Evolutionary conservation across 1,284 basidiomycete species (phyloP), one percentile per base, ranked within the genome.

Genomic region (Melampsora americana): DNA sequence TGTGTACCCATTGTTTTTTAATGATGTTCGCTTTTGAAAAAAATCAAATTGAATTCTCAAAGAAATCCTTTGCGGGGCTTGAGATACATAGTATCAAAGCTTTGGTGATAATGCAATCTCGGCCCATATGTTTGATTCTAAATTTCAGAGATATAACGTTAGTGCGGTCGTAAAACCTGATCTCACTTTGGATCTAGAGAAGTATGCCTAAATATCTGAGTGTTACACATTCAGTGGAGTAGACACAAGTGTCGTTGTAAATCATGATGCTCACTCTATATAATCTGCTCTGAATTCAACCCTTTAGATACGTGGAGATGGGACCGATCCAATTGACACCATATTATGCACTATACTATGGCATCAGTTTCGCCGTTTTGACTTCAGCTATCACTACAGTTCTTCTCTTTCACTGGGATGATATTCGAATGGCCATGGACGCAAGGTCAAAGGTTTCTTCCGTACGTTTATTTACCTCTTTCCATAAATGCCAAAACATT

Each of bases 51-150:
- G 11, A 44, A 14, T 44, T 44, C 42, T 44, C 12, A 44, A 14
- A 14, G 16, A 44, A 14, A 44, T 12, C 42, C 42, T 44, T 44
- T 44, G 42, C 16, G 42, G 42, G 53, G n/a, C 23, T 28, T 59
- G 53, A 23, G 6, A 23, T 59, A 16, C 26, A 9, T 28, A 72
- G 70, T 72, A 72, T 56, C 70, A 65, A 64, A 64, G 62, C 60
- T 72, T 72, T 66, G 70, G 70, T 44, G 70, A 72, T 44, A 48
- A 72, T 39, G 70, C 70, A n/a, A 62, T 72, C 35, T 72, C 70
- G 16, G 59, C 70, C 16, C 30, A 44, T 18, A 28, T 72, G 12
- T 72, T 72, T 20, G 61, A 72, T 62, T 65, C 60, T 23, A 72
- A 72, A 23, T 72, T 26, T 65, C 61, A 72, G 42, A 72, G 65